phyloP scores from a whole-genome alignment of 2,329 filamentous ascomycete genomes.

The Alternaria ethzedia region DNA sequence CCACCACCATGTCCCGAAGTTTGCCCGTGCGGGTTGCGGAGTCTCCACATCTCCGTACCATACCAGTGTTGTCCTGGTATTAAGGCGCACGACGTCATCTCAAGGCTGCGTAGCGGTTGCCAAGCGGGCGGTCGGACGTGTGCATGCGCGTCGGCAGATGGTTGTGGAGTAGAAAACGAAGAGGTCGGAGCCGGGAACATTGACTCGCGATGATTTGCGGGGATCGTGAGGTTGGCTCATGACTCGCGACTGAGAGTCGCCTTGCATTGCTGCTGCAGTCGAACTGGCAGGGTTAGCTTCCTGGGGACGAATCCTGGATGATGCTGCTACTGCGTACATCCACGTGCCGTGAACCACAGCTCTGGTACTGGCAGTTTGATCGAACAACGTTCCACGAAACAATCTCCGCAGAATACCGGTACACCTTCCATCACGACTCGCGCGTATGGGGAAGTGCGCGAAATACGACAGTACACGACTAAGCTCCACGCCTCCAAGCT shows the following conservation, averaged over 20 bases:
- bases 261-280: neutral
- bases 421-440: neutral
- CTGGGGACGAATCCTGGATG: neutral
- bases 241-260: neutral
- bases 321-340: neutral
- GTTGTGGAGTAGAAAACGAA: conserved; percentile 11
- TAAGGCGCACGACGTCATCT: conserved; percentile 7
- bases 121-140: conserved; percentile 26
- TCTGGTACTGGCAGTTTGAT: neutral
- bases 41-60: conserved; percentile 16
- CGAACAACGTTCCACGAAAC: neutral
- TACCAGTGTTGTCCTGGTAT: conserved; percentile 19
- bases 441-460: neutral
- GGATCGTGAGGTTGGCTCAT: conserved; percentile 1
- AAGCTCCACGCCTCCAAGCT: conserved; percentile 1
- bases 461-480: conserved; percentile 9
- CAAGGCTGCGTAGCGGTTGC: conserved; percentile 20
- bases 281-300: neutral
- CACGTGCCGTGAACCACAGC: neutral
- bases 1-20: conserved; percentile 25
- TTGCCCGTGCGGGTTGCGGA: conserved; percentile 26
- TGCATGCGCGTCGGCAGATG: conserved; percentile 21
- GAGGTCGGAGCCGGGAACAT: neutral
- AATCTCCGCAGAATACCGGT: neutral
- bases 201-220: conserved; percentile 6